Conservation (phyloP, 345 rosid genomes). For the Garcia nutans region DNA sequence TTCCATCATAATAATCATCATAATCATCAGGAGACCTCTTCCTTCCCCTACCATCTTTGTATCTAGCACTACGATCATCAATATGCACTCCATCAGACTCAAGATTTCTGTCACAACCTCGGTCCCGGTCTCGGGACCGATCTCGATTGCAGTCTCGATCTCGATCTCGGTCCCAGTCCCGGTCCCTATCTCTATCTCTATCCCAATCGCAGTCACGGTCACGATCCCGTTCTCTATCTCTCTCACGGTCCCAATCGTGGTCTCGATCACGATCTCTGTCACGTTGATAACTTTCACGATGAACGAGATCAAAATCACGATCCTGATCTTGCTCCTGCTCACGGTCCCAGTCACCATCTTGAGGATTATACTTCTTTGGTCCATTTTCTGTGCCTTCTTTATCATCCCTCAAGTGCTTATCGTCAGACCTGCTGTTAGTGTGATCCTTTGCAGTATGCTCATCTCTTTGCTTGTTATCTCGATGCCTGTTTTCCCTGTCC, state of each 20-base stretch:
- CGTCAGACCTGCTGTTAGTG: constrained; percentile 48
- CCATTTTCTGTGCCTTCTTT: constrained; percentile 45
- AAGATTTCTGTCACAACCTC: constrained; percentile 10
- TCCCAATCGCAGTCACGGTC: constrained; percentile 23
- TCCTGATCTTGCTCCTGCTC: constrained; percentile 44
- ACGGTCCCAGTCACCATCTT: constrained; percentile 49
- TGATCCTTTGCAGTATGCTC: constrained; percentile 60
- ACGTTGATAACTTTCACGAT: background rate
- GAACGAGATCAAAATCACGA: constrained; percentile 28
- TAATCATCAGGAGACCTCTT: constrained; percentile 71
- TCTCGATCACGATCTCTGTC: constrained; percentile 34
- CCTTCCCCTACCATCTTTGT: constrained; percentile 59
- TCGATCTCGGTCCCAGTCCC: constrained; percentile 32
- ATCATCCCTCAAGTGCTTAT: constrained; percentile 52
- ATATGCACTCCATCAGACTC: constrained; percentile 37
- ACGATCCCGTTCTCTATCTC: constrained; percentile 41
- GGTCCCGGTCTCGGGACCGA: constrained; percentile 12
- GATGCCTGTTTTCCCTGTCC: constrained; percentile 56
- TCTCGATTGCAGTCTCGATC: constrained; percentile 6
- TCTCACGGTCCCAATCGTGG: constrained; percentile 29
- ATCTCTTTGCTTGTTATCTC: constrained; percentile 63
- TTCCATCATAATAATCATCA: constrained; percentile 53
- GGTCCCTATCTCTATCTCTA: constrained; percentile 25
- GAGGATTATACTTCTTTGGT: constrained; percentile 55
- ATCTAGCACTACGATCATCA: constrained; percentile 57